Base-by-base conservation (phyloP, 495 filamentous ascomycete species). In the Aspergillus sclerotiicarbonarius region DNA sequence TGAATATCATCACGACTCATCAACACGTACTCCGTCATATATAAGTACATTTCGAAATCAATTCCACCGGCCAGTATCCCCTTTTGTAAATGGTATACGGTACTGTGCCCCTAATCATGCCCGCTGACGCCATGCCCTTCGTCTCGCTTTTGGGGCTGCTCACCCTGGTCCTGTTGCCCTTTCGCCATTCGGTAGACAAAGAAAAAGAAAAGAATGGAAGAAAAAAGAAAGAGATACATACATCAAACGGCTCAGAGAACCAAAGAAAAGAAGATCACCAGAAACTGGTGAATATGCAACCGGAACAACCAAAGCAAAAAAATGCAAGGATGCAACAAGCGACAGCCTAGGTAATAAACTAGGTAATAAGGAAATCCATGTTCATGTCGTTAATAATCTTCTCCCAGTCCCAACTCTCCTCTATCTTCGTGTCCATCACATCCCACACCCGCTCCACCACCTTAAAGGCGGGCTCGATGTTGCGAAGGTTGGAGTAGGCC, bases 371-470 rank as follows among this genome's bases (percentile, higher is more conserved):
- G 70, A 96, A 95, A 71, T 96, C 90, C 74, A 90, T 85, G 19
- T 86, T 88, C 80, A 91, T 86, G 20, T 81, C 72, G 35, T 80
- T 77, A 43, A 92, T 90, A 53, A 96, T 87, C 45, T 81, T 83
- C 66, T 95, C 90, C 92, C 91, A 96, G 70, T 96, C 92, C 92
- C 92, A 96, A 50, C 82, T 86, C 33, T 82, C 76, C 72, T 91
- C 90, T 29, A 86, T 82, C 13, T 84, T 86, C 5, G 66, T 76
- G 58, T 89, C 88, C 91, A 96, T 96, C 33, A 90, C 75, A 47
- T 83, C 78, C 92, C 92, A 96, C 7, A 96, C 79, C 51, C 82
- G 82, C 64, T 89, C 79, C n/a, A 96, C 86, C 7, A 96, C 85
- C 56, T 85, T 79, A 49, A 84, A 75, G 10, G 89, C 90, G 35